These are phyloP conservation scores for Sindora glabra DNA, from an alignment of 306 rosid genomes.

Conservation along the genomic window DNA sequence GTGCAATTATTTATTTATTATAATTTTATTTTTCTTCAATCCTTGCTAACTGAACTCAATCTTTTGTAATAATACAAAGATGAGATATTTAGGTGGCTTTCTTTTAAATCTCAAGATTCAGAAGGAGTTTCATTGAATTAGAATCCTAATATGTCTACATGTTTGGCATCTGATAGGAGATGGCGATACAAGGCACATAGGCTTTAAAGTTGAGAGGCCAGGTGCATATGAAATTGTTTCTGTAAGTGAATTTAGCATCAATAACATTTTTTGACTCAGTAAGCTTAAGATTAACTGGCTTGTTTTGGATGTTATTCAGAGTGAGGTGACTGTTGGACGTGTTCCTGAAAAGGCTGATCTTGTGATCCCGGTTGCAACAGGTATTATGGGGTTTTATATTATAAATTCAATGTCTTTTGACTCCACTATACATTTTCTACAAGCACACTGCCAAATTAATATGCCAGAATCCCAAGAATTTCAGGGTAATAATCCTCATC, in stretches of 20 bases:
- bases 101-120: not conserved
- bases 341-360: conserved; percentile 80
- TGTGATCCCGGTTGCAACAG: conserved; percentile 89
- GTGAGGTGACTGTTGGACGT: conserved; percentile 74
- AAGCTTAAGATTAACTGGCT: conserved; percentile 15
- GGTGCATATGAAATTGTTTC: conserved; percentile 72
- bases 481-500: not conserved
- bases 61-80: not conserved
- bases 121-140: not conserved
- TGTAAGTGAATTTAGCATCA: conserved; percentile 42
- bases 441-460: not conserved
- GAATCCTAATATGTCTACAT: conserved; percentile 2
- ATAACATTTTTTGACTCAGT: not conserved
- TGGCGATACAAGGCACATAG: conserved; percentile 75
- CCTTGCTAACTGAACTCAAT: not conserved
- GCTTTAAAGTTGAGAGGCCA: conserved; percentile 73
- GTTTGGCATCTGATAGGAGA: conserved; percentile 52
- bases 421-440: not conserved
- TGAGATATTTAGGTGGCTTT: conserved; percentile 3
- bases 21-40: not conserved
- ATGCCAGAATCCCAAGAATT: not conserved
- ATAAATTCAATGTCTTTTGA: not conserved
- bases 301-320: conserved; percentile 27
- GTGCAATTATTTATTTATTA: too few relatives aligned
- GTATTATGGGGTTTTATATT: conserved; percentile 21